Evolutionary conservation across 306 rosid genomes (phyloP).

Genomic region (Corylus heterophylla): DNA sequence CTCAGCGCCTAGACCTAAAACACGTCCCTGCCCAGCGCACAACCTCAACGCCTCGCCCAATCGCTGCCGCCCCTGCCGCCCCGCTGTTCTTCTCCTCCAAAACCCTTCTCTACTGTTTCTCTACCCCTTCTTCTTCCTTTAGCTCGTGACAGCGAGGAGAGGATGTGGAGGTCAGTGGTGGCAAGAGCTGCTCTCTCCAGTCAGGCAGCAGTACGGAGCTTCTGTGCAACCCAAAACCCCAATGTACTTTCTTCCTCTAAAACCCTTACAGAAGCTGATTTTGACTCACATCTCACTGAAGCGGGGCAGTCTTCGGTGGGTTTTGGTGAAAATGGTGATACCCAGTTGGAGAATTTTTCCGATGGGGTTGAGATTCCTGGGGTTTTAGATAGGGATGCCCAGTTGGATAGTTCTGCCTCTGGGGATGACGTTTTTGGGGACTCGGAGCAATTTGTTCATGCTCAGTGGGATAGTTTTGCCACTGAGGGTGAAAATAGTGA

Average conservation of each 20-base stretch:
- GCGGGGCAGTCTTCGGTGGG: constrained; percentile 9
- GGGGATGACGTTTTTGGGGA: constrained; percentile 28
- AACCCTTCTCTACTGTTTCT: too few species aligned
- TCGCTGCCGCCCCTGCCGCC: too few species aligned
- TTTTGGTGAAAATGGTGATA: constrained; percentile 20
- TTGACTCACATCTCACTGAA: constrained; percentile 17
- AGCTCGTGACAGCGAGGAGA: background rate
- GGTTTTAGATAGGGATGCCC: background rate
- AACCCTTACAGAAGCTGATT: constrained; percentile 8
- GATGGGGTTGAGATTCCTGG: constrained; percentile 7
- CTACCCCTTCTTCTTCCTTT: too few species aligned
- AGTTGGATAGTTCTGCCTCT: constrained; percentile 3
- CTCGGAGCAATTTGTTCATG: background rate
- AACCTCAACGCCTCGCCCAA: too few species aligned
- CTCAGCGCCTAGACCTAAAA: too few species aligned
- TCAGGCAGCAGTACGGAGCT: constrained; percentile 8
- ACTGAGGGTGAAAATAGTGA: constrained; percentile 13
- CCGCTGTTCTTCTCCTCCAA: too few species aligned
- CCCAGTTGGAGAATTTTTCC: constrained; percentile 10
- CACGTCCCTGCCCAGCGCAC: too few species aligned
- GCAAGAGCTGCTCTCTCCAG: constrained; percentile 33
- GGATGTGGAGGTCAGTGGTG: constrained; percentile 36
- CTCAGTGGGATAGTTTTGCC: constrained; percentile 11
- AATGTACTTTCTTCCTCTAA: constrained; percentile 26
- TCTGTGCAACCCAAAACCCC: constrained; percentile 24